A percentile compares a stretch with the other conserved stretches of the same genome.
Evolutionary conservation across 164 flowering plant species (phyloP).

Genomic region (Vitis rupestris): DNA sequence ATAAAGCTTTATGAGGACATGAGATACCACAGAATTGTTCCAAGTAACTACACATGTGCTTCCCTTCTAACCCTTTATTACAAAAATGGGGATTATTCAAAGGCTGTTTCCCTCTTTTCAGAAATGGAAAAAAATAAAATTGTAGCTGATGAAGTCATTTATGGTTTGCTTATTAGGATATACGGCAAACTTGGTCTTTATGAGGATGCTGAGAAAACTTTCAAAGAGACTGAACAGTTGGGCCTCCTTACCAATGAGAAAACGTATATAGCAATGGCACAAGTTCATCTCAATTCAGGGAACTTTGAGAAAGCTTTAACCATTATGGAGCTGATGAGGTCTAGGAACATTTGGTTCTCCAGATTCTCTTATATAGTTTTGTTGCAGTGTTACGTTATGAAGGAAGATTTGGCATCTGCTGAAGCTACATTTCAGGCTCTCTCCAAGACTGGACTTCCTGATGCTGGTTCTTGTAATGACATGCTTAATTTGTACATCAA

Average conservation of each 20-base stretch:
- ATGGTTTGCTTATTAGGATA: constrained; percentile 81
- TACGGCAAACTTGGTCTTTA: constrained; percentile 8
- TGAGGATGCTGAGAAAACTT: constrained; percentile 68
- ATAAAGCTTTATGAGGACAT: constrained; percentile 71
- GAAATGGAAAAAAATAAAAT: constrained; percentile 70
- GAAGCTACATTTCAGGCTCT: constrained; percentile 68
- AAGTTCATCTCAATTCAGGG: constrained; percentile 66
- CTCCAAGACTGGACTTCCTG: constrained; percentile 64
- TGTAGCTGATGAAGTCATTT: constrained; percentile 83
- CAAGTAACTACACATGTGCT: constrained; percentile 87
- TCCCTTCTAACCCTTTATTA: constrained; percentile 72
- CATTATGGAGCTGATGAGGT: constrained; percentile 62
- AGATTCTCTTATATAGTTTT: constrained; percentile 62
- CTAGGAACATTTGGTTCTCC: constrained; percentile 62
- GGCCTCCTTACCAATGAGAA: constrained; percentile 74
- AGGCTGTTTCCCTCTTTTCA: constrained; percentile 48
- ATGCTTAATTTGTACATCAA: constrained; percentile 71
- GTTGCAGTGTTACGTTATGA: constrained; percentile 66
- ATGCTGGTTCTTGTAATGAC: constrained; percentile 58
- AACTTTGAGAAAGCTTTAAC: constrained; percentile 57
- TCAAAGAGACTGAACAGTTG: constrained; percentile 56
- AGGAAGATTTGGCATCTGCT: constrained; percentile 63
- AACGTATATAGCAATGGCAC: constrained; percentile 90
- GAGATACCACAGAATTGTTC: constrained; percentile 57
- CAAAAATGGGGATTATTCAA: constrained; percentile 69